These are phyloP conservation scores for Leccinum incarnatum DNA, from an alignment of 768 basidiomycete genomes.

Conservation along the genomic window DNA sequence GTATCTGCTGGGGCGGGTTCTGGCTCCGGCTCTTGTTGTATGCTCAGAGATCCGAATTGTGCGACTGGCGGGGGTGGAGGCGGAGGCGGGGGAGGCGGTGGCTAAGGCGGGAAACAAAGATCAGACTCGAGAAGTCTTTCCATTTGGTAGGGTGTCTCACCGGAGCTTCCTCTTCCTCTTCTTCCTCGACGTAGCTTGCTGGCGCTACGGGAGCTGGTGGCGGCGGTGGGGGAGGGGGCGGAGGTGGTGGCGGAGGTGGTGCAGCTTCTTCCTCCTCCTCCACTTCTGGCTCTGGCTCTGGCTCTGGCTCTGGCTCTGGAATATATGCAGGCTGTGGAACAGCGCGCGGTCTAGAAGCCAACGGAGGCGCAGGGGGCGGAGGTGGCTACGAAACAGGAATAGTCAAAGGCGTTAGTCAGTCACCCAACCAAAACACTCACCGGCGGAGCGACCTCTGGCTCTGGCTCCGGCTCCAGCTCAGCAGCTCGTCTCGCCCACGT, in stretches of 20 bases:
- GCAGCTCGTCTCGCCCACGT: conserved; percentile 17
- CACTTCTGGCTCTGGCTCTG: conserved; percentile 3
- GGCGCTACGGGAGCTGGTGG: conserved; percentile 23
- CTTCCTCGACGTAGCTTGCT: conserved; percentile 5
- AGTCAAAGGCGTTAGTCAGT: conserved; percentile 1
- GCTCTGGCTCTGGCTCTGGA: conserved; percentile 23
- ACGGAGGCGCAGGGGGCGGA: conserved; percentile 25
- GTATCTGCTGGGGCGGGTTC: conserved; percentile 27
- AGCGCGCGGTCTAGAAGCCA: conserved; percentile 18
- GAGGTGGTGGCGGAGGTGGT: conserved; percentile 20
- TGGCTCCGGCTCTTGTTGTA: conserved; percentile 39
- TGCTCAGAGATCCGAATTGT: conserved; percentile 24
- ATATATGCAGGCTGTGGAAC: conserved; percentile 15
- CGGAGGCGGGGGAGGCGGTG: conserved; percentile 32
- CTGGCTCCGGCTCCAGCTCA: conserved; percentile 23
- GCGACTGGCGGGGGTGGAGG: conserved; percentile 43
- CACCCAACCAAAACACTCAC: conserved; percentile 21
- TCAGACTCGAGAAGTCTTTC: neutral
- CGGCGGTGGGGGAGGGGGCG: conserved; percentile 9
- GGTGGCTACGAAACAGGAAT: conserved; percentile 23
- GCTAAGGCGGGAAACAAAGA: neutral
- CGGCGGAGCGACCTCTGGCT: conserved; percentile 29
- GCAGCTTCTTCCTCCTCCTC: conserved; percentile 17
- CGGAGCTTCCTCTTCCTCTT: conserved; percentile 10
- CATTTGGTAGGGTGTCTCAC: conserved; percentile 1